Evolutionary conservation across 805 yeast genomes (phyloP), one percentile per base, ranked within the genome.

Genomic region (Metschnikowia santaceciliae): DNA sequence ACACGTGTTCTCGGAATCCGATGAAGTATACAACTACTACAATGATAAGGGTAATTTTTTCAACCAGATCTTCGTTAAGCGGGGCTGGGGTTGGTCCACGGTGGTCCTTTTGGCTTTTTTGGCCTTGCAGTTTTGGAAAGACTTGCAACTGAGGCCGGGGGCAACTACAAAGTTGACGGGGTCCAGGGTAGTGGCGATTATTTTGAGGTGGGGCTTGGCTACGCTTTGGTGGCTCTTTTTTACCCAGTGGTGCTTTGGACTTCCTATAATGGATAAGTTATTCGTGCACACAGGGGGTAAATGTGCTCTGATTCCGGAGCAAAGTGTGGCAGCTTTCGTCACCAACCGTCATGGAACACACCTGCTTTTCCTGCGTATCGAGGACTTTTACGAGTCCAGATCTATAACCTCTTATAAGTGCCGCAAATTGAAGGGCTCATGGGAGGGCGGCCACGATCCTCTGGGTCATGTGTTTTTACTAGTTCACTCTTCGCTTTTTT

Each of bases 391-490:
- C 46, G 65, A 63, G 47, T 57, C 65, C 4, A 48, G 38, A 6
- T 14, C 40, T 3, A 59, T 74, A 10, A 58, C 71, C 6, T 72
- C 77, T 8, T 63, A 62, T 47, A 56, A 60, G 15, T 74, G 78
- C 60, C 61, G 74, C 20, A 55, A 56, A 38, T 52, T 71, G 79
- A 94, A 64, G 67, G 94, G 64, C 47, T 63, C 53, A 30, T 79
- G 61, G 90, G 83, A 46, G 86, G 98, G 96, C 0, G 99, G 99
- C 0, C 96, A 90, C 63, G 99, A 94, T 70, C 96, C 98, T 4
- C 85, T 92, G 54, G 99, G 99, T 0, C 99, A 94, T 64, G 85
- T 89, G 1, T 94, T 91, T 60, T 65, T 94, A 39, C 70, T 92
- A 42, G 77, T 85, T 4, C 86, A 85, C 52, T 76, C 88, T 7